Evolutionary conservation across 2,329 filamentous ascomycete genomes (phyloP).

Genomic region (Chaetomiaceae sp.): DNA sequence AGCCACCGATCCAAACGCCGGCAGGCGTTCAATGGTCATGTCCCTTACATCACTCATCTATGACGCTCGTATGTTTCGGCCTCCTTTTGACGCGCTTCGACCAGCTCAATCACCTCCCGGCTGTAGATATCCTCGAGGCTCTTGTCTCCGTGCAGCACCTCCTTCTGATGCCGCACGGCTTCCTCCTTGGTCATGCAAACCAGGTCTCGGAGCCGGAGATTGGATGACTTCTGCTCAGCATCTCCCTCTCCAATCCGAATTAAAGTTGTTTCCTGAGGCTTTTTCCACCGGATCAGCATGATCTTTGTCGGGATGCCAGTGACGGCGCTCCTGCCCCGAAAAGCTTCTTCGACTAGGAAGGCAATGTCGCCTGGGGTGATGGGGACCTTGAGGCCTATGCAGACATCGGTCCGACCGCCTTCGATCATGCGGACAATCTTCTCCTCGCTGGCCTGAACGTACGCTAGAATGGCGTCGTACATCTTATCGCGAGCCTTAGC

Average conservation of each 20-base stretch:
- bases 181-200: constrained; percentile 95
- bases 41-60: constrained; percentile 33
- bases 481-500: constrained; percentile 84
- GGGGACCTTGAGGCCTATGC: constrained; percentile 72
- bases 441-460: constrained; percentile 74
- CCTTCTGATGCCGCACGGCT: constrained; percentile 71
- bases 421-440: constrained; percentile 57
- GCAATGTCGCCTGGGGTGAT: constrained; percentile 76
- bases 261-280: constrained; percentile 56
- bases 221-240: constrained; percentile 74
- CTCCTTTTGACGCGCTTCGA: constrained; percentile 64
- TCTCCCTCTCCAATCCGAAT: constrained; percentile 58
- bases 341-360: constrained; percentile 88
- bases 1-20: neutral
- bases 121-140: constrained; percentile 70
- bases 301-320: constrained; percentile 78
- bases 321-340: constrained; percentile 73
- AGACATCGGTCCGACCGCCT: constrained; percentile 44
- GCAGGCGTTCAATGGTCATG: neutral
- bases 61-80: constrained; percentile 58
- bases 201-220: constrained; percentile 63
- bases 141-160: constrained; percentile 68
- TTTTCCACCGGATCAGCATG: constrained; percentile 74
- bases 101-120: constrained; percentile 57
- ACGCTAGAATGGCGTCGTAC: constrained; percentile 77